Evolutionary conservation across 495 filamentous ascomycete genomes (phyloP), one percentile per base, ranked within the genome.

Genomic region (Trichoderma gamsii): DNA sequence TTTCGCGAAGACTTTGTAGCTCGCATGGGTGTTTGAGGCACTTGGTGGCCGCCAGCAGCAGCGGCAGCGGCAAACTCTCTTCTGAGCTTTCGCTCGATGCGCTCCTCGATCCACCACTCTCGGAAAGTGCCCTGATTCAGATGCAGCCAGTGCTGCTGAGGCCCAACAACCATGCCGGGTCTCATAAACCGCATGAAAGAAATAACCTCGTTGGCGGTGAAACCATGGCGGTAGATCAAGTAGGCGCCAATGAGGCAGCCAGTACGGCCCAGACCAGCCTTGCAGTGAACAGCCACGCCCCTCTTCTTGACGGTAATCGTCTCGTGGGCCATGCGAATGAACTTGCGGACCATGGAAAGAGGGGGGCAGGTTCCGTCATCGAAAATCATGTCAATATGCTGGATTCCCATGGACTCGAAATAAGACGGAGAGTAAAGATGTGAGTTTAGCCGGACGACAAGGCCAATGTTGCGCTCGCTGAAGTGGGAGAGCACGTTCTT

Each of bases 111-210:
- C 92, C 92, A 99, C 95, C 95, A 99, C 74, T 98, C 92, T 15
- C 95, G 88, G 87, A 99, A 99, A 25, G 89, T 86, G 15, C 89
- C 90, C 79, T 99, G 95, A 81, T 99, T 97, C 67, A 98, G 87
- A 75, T 98, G 95, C 21, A 99, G 84, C 95, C 95, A 99, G 77
- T 99, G 95, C 77, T 99, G 95, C 73, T 99, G 95, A n/a, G 95
- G 95, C 0, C 95, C 95, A 41, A 99, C 95, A 2, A 99, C 95
- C 95, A 99, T 99, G 25, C 95, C 95, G 0, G 95, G 95, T 43
- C 95, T 88, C 95, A 98, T 99, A 79, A 99, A 99, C 69, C 95
- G 88, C 95, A 99, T 98, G 79, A 92, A 99, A 6, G 95, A 91
- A 78, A 99, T 99, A 72, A 97, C 86, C 77, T 99, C 95, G 75